Evolutionary conservation across 306 rosid genomes (phyloP).

Genomic region (Pyrus betulifolia): DNA sequence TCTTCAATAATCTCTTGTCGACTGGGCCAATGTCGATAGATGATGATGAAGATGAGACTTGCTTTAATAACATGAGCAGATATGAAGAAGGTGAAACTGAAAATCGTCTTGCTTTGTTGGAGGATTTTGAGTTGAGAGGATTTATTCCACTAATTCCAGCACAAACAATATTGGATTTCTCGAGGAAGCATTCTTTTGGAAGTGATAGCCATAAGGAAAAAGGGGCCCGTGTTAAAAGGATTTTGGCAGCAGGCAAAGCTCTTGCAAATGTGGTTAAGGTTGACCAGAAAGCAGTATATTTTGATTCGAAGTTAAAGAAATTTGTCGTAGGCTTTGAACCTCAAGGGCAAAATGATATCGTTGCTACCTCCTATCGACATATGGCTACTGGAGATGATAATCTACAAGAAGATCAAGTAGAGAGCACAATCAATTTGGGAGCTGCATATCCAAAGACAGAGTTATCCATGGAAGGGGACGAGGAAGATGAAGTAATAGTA

Average conservation of each 20-base stretch:
- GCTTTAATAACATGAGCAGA: conserved; percentile 77
- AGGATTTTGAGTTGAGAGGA: conserved; percentile 92
- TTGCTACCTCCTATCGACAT: conserved; percentile 28
- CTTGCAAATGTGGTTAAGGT: conserved; percentile 59
- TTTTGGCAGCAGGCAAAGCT: conserved; percentile 85
- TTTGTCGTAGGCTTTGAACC: conserved; percentile 61
- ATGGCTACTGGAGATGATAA: conserved; percentile 24
- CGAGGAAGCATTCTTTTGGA: conserved; percentile 70
- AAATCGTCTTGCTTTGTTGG: conserved; percentile 84
- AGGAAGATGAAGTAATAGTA: conserved; percentile 92
- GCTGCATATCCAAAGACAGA: conserved; percentile 32
- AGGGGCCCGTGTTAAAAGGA: conserved; percentile 61
- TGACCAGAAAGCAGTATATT: conserved; percentile 52
- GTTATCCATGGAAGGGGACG: conserved; percentile 57
- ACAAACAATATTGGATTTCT: conserved; percentile 81
- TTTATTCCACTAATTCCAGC: conserved; percentile 90
- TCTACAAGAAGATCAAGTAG: conserved; percentile 36
- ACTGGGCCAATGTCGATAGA: conserved; percentile 41
- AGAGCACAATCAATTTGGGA: conserved; percentile 28
- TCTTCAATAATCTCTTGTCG: conserved; percentile 66
- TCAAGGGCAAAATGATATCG: conserved; percentile 33
- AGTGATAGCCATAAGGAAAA: conserved; percentile 69
- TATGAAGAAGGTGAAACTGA: conserved; percentile 93
- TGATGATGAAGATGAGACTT: conserved; percentile 69
- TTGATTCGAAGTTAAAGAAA: conserved; percentile 54